These are phyloP conservation scores for Diphasiastrum complanatum DNA, from an alignment of 83 land plant species.

Conservation along the genomic window DNA sequence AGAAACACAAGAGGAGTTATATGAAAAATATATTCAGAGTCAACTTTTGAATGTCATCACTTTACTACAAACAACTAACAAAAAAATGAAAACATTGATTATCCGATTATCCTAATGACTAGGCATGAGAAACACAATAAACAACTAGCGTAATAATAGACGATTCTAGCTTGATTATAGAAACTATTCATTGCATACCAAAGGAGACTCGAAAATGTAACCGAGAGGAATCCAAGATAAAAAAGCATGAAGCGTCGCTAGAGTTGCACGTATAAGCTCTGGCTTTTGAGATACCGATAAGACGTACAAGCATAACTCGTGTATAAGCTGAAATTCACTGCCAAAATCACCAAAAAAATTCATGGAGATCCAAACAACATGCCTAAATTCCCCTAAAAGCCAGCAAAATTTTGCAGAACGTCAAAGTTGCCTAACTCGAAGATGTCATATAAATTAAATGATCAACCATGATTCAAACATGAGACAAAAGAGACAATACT, in stretches of 20 bases:
- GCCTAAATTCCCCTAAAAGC: no score
- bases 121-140: not conserved
- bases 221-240: constrained; percentile 97
- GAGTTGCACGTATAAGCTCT: constrained; percentile 89
- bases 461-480: not conserved
- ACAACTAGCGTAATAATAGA: not conserved
- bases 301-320: constrained; percentile 93
- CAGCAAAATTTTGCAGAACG: no score
- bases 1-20: no score
- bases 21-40: no score
- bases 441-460: no score
- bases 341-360: no score
- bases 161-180: no score
- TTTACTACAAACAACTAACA: constrained; percentile 16
- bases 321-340: constrained; percentile 98
- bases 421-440: no score
- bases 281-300: constrained; percentile 84
- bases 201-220: constrained; percentile 83
- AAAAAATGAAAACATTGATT: not conserved
- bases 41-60: no score
- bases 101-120: no score
- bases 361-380: no score
- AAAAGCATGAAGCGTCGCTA: constrained; percentile 92
- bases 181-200: constrained; percentile 49
- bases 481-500: not conserved